These are phyloP conservation scores for Fusarium marasasianum DNA, from an alignment of 2,329 filamentous ascomycete genomes.

Conservation along the genomic window DNA sequence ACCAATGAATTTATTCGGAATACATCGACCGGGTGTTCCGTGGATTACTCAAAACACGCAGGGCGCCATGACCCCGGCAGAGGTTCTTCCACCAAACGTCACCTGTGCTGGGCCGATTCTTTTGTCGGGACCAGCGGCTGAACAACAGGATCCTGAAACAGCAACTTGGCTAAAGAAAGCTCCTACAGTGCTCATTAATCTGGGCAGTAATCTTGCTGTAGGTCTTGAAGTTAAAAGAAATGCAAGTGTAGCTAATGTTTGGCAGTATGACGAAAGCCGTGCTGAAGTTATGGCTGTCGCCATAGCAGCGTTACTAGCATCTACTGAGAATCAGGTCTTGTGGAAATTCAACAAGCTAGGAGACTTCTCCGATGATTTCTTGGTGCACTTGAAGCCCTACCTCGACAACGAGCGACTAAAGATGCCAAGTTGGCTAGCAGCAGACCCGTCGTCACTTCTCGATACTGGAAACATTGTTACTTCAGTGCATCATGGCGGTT, in stretches of 20 bases:
- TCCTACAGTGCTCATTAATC: conserved; percentile 59
- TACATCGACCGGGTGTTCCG: conserved; percentile 43
- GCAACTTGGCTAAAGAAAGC: conserved; percentile 52
- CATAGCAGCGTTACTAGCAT: not conserved
- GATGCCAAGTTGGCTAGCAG: conserved; percentile 41
- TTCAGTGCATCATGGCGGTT: conserved; percentile 36
- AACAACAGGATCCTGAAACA: conserved; percentile 54
- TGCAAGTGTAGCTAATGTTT: fast-evolving
- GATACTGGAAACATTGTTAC: conserved; percentile 40
- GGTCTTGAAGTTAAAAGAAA: not conserved
- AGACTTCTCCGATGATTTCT: conserved; percentile 13
- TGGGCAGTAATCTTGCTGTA: conserved; percentile 50
- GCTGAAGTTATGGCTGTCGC: not conserved
- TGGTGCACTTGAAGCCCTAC: conserved; percentile 6
- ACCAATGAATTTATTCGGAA: conserved; percentile 33
- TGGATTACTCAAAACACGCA: conserved; percentile 42
- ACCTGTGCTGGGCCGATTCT: conserved; percentile 56
- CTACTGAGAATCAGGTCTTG: conserved; percentile 41
- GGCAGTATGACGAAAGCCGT: not conserved
- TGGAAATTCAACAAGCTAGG: conserved; percentile 43
- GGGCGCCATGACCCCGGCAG: conserved; percentile 26
- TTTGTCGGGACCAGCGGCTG: conserved; percentile 47
- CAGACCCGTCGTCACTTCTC: conserved; percentile 47
- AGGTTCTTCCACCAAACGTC: conserved; percentile 35
- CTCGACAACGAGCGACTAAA: conserved; percentile 25